phyloP scores from a whole-genome alignment of 2,329 filamentous ascomycete species.

The Sodiomyces alkalinus region DNA sequence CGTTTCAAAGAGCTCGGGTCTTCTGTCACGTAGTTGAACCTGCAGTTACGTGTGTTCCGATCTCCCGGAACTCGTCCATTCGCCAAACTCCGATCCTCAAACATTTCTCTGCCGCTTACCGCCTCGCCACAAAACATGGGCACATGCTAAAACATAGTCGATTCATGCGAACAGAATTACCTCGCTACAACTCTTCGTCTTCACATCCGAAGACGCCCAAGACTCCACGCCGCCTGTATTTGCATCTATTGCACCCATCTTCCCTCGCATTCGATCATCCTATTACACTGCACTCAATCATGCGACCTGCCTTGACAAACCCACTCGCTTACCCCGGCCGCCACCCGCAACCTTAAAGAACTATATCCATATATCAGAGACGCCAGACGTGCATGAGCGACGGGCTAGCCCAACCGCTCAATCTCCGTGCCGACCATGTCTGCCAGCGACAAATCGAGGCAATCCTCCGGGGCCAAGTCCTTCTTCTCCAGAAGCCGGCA shows the following conservation, averaged over 20 bases:
- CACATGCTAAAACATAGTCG: slow-evolving; percentile 9
- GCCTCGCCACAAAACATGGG: background rate
- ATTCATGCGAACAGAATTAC: slow-evolving; percentile 9
- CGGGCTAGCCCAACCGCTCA: slow-evolving; percentile 8
- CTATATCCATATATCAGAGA: background rate
- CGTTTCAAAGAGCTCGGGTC: too few species aligned
- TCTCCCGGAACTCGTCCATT: background rate
- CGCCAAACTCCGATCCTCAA: background rate
- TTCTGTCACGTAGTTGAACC: too few species aligned
- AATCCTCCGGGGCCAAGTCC: slow-evolving; percentile 59
- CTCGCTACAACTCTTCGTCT: too few species aligned
- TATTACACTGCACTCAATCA: slow-evolving; percentile 16
- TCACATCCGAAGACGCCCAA: too few species aligned
- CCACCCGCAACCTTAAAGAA: slow-evolving; percentile 6
- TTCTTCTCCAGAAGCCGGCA: slow-evolving; percentile 88
- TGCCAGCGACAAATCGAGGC: slow-evolving; percentile 62
- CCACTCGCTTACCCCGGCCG: slow-evolving; percentile 6
- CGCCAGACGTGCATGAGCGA: slow-evolving; percentile 2
- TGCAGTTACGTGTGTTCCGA: too few species aligned
- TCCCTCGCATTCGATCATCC: too few species aligned
- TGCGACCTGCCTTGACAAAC: slow-evolving; percentile 22
- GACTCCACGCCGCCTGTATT: too few species aligned
- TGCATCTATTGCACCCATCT: too few species aligned
- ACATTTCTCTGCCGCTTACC: background rate
- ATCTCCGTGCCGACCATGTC: slow-evolving; percentile 28